Evolutionary conservation across 805 yeast genomes (phyloP).

Genomic region (Groenewaldozyma salmanticensis): DNA sequence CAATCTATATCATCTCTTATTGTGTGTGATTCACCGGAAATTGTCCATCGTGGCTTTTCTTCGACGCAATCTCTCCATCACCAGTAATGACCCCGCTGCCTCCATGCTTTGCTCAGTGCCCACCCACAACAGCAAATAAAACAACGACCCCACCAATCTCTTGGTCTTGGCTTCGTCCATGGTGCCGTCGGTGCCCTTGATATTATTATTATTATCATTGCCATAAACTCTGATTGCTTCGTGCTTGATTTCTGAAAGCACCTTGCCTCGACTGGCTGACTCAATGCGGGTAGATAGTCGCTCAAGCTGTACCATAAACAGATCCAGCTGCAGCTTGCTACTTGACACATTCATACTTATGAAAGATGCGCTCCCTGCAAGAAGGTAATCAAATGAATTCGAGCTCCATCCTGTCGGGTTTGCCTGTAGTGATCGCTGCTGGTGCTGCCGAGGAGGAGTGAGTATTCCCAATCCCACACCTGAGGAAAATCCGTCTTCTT

Average conservation of each 20-base stretch:
- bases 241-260: neutral
- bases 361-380: neutral
- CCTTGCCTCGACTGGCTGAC: neutral
- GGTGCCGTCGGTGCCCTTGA: no score
- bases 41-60: neutral
- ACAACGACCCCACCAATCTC: neutral
- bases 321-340: constrained; percentile 25
- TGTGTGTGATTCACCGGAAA: no score
- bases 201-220: no score
- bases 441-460: no score
- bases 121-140: neutral
- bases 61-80: constrained; percentile 23
- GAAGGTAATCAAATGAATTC: neutral
- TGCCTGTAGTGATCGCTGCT: no score
- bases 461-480: no score
- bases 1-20: no score
- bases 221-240: neutral
- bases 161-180: neutral
- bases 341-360: constrained; percentile 1
- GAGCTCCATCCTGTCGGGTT: no score
- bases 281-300: constrained; percentile 6
- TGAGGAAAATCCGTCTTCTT: no score
- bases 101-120: constrained; percentile 8
- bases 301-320: constrained; percentile 24
- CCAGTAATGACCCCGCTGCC: constrained; percentile 12